Conservation (phyloP, 192 early-diverging fungal species). For the Coemansia sp. region DNA sequence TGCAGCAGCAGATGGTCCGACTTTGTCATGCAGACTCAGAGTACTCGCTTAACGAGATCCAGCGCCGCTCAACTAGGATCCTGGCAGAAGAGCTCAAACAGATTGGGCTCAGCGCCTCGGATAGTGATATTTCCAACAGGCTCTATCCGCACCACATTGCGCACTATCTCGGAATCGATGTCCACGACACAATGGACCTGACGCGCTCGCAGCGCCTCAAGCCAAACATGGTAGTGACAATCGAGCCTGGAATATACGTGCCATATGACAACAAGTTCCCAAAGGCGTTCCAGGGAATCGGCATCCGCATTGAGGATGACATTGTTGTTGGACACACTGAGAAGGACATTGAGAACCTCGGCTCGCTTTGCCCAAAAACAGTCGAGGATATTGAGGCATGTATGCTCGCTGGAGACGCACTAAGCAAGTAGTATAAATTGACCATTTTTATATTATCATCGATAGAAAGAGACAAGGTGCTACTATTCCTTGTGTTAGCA, state of each 20-base stretch:
- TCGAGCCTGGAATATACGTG: conserved; percentile 95
- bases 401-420: neutral
- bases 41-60: conserved; percentile 78
- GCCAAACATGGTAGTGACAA: conserved; percentile 87
- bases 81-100: conserved; percentile 70
- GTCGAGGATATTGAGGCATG: conserved; percentile 73
- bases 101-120: conserved; percentile 66
- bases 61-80: conserved; percentile 67
- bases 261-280: conserved; percentile 76
- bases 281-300: conserved; percentile 79
- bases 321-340: conserved; percentile 73
- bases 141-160: conserved; percentile 95
- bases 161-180: conserved; percentile 93
- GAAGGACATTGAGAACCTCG: conserved; percentile 65
- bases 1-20: conserved; percentile 82
- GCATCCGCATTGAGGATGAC: conserved; percentile 96
- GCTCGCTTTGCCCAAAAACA: conserved; percentile 77
- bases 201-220: conserved; percentile 69
- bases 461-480: neutral
- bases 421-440: neutral
- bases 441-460: neutral
- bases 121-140: conserved; percentile 70
- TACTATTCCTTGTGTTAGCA: neutral
- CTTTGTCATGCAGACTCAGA: conserved; percentile 51
- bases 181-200: conserved; percentile 84